These are phyloP conservation scores for Phlyctochytrium planicorne DNA, from an alignment of 192 early-diverging fungal genomes.

Conservation along the genomic window DNA sequence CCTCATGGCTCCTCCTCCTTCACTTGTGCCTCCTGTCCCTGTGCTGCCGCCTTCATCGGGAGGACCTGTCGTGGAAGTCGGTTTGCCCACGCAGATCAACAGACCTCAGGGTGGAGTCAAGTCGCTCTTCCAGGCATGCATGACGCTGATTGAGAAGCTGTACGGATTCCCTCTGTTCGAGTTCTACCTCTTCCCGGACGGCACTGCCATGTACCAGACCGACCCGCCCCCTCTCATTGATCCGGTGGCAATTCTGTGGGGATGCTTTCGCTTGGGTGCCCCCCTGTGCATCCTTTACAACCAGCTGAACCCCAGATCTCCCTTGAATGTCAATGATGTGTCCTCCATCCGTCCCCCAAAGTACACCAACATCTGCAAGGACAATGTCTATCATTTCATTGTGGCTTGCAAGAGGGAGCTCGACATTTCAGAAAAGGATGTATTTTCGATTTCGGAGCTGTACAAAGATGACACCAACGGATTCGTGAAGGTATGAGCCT, in stretches of 20 bases:
- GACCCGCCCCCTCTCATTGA: slow-evolving; percentile 27
- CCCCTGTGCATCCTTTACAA: slow-evolving; percentile 52
- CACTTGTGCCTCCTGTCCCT: neutral
- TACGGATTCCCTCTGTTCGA: slow-evolving; percentile 54
- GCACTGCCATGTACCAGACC: slow-evolving; percentile 27
- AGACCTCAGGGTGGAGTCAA: slow-evolving; percentile 2
- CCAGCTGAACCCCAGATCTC: slow-evolving; percentile 32
- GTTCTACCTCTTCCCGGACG: slow-evolving; percentile 51
- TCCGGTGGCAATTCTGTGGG: slow-evolving; percentile 45
- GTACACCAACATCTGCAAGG: slow-evolving; percentile 71
- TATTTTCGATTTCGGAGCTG: slow-evolving; percentile 83
- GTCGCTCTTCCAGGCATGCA: slow-evolving; percentile 48
- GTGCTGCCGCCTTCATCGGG: neutral
- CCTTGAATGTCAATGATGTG: slow-evolving; percentile 38
- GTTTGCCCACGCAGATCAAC: slow-evolving; percentile 11
- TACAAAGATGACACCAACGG: slow-evolving; percentile 94
- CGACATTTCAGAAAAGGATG: slow-evolving; percentile 64
- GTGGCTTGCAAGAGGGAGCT: slow-evolving; percentile 82
- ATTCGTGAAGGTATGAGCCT: slow-evolving; percentile 80
- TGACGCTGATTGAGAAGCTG: slow-evolving; percentile 49
- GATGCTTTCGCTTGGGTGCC: slow-evolving; percentile 49
- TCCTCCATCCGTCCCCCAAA: slow-evolving; percentile 13
- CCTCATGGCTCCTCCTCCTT: neutral
- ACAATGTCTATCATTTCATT: slow-evolving; percentile 82
- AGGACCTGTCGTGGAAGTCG: no score